A percentile compares a stretch with the other conserved stretches of the same genome.
phyloP scores from a whole-genome alignment of 1,139 yeast species.

The Kazachstania sp. region DNA sequence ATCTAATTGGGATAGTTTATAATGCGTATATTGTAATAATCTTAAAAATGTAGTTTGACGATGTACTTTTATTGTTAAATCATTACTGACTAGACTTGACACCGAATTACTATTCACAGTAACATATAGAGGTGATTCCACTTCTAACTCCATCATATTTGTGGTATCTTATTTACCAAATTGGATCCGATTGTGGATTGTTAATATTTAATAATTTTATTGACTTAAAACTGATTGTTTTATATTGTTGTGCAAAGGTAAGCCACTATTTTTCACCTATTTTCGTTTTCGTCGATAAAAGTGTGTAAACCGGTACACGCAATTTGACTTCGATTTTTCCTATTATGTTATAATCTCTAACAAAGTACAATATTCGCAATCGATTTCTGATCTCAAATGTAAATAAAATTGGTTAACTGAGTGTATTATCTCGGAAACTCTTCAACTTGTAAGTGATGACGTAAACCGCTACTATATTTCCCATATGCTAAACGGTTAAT shows the following conservation, averaged over 20 bases:
- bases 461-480: background rate
- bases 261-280: too few relatives aligned
- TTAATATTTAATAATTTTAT: too few relatives aligned
- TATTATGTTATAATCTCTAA: too few relatives aligned
- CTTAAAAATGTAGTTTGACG: slow-evolving; percentile 19
- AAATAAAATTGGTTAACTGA: too few relatives aligned
- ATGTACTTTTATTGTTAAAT: slow-evolving; percentile 19
- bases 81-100: slow-evolving; percentile 8
- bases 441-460: background rate
- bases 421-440: too few relatives aligned
- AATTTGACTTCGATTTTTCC: too few relatives aligned
- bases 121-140: slow-evolving; percentile 14
- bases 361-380: too few relatives aligned
- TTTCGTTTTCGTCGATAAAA: background rate
- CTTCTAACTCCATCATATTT: background rate
- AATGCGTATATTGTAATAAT: slow-evolving; percentile 23
- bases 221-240: too few relatives aligned
- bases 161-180: background rate
- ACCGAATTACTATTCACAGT: slow-evolving; percentile 17
- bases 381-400: too few relatives aligned
- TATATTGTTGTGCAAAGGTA: background rate
- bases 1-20: background rate
- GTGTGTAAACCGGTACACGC: background rate
- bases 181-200: too few relatives aligned
- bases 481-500: background rate